Evolutionary conservation across 352 stramenopile genomes (phyloP).

Genomic region (Phytopythium delawarense): DNA sequence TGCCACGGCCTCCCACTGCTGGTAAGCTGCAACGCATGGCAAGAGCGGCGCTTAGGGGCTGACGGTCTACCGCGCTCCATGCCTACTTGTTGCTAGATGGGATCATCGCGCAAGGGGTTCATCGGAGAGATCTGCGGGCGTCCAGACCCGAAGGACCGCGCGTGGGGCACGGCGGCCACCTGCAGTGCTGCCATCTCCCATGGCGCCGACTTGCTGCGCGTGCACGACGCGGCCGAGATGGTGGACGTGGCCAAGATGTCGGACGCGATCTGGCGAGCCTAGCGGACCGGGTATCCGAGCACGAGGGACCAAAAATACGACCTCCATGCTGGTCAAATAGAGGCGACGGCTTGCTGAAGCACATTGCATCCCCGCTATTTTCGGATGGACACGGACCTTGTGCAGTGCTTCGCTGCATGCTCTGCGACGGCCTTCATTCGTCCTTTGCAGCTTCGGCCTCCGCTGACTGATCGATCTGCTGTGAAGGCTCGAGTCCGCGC

Average conservation of each 20-base stretch:
- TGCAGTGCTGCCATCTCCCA: conserved; percentile 77
- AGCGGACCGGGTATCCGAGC: neutral
- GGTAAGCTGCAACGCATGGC: conserved; percentile 14
- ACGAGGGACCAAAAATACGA: neutral
- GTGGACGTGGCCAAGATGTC: conserved; percentile 89
- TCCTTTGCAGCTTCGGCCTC: neutral
- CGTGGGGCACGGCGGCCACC: conserved; percentile 92
- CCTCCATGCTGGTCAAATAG: neutral
- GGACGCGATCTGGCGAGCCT: conserved; percentile 87
- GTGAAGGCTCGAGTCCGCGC: neutral
- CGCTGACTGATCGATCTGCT: neutral
- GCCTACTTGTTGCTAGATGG: conserved; percentile 44
- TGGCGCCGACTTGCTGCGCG: conserved; percentile 90
- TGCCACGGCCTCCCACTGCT: conserved; percentile 56
- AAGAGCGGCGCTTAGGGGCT: neutral
- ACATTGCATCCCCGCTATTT: neutral
- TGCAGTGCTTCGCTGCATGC: neutral
- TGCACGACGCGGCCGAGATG: conserved; percentile 93
- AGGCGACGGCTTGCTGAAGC: neutral
- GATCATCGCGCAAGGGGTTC: conserved; percentile 97
- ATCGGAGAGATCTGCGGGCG: conserved; percentile 92
- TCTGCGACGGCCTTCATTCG: neutral
- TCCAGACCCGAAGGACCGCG: conserved; percentile 79
- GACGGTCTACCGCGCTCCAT: neutral
- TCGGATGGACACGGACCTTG: neutral